Percentiles rank a stretch among this genome's conserved stretches.
Conservation (phyloP, 768 basidiomycete species). For the Psilocybe cyanescens region DNA sequence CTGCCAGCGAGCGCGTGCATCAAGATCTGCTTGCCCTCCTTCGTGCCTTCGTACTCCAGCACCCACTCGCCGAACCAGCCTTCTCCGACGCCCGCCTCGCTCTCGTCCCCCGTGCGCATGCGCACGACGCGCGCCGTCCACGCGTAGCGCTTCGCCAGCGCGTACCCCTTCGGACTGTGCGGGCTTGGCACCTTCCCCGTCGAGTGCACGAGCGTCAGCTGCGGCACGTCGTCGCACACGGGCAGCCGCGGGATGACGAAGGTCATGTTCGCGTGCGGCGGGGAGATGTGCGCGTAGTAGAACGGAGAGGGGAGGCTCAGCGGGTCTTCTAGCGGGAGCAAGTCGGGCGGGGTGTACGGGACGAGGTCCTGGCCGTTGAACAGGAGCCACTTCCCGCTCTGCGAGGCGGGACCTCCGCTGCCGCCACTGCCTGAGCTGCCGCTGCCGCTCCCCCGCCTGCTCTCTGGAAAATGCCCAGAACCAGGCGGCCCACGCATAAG, state of each 20-base stretch:
- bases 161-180: slow-evolving; percentile 62
- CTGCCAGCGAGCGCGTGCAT: slow-evolving; percentile 55
- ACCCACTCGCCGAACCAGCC: slow-evolving; percentile 82
- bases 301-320: slow-evolving; percentile 74
- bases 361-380: slow-evolving; percentile 68
- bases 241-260: slow-evolving; percentile 40
- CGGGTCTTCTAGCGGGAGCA: slow-evolving; percentile 57
- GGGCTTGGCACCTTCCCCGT: slow-evolving; percentile 58
- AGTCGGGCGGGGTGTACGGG: slow-evolving; percentile 60
- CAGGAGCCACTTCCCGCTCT: slow-evolving; percentile 62
- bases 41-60: slow-evolving; percentile 78
- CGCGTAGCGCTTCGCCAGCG: slow-evolving; percentile 60
- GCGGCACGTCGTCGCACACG: slow-evolving; percentile 42
- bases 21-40: slow-evolving; percentile 60
- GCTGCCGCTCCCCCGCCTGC: background rate
- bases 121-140: slow-evolving; percentile 61
- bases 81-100: slow-evolving; percentile 52
- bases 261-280: slow-evolving; percentile 37
- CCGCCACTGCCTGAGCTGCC: background rate
- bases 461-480: background rate
- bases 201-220: slow-evolving; percentile 51
- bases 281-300: slow-evolving; percentile 74
- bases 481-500: slow-evolving; percentile 7
- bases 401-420: slow-evolving; percentile 13
- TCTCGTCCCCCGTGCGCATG: slow-evolving; percentile 31